Percentiles rank a stretch among this genome's conserved stretches.
These are phyloP conservation scores for Cyclospora cayetanensis DNA, from an alignment of 169 alveolate genomes.

Conservation along the genomic window DNA sequence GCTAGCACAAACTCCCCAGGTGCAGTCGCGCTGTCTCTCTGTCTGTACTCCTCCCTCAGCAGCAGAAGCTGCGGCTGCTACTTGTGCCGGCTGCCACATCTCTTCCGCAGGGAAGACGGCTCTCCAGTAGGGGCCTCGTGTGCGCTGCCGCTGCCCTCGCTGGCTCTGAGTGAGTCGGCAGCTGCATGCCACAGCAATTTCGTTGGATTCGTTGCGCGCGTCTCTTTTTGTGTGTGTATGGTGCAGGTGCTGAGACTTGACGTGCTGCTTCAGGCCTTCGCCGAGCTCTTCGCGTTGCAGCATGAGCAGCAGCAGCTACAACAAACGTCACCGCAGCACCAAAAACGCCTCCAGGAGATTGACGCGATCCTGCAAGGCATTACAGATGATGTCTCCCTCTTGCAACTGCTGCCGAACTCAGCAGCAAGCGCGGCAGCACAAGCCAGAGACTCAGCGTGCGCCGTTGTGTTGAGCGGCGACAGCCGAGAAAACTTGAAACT, in stretches of 20 bases:
- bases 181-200: too few relatives aligned
- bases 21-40: not conserved
- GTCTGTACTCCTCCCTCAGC: too few relatives aligned
- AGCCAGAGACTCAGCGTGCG: not conserved
- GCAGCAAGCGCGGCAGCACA: not conserved
- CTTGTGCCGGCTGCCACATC: not conserved
- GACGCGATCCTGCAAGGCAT: not conserved
- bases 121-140: too few relatives aligned
- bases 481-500: not conserved
- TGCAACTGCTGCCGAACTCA: not conserved
- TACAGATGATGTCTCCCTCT: not conserved
- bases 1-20: slow-evolving; percentile 11
- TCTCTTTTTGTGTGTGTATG: too few relatives aligned
- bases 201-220: too few relatives aligned
- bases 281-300: not conserved
- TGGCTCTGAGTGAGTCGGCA: too few relatives aligned
- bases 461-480: not conserved
- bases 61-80: not conserved
- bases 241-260: slow-evolving; percentile 15
- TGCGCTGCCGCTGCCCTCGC: too few relatives aligned
- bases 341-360: not conserved
- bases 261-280: not conserved
- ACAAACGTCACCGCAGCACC: not conserved
- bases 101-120: too few relatives aligned
- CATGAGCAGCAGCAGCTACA: slow-evolving; percentile 21